These are phyloP conservation scores for Ustilago xerochloae DNA, from an alignment of 1,284 basidiomycete genomes.

Conservation along the genomic window DNA sequence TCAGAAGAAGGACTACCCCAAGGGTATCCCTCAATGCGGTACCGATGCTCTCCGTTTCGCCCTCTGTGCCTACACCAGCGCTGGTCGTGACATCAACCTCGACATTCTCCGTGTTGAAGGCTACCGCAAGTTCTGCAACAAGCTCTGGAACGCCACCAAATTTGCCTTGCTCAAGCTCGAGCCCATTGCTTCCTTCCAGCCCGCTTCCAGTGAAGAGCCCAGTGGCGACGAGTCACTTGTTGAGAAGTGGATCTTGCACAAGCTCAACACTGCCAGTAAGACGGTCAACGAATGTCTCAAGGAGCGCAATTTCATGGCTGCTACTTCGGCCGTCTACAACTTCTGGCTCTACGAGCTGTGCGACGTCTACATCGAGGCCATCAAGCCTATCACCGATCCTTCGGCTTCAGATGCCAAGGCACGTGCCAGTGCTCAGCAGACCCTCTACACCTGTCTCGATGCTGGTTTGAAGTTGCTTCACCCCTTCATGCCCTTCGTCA, in stretches of 20 bases:
- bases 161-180: constrained; percentile 75
- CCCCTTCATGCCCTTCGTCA: constrained; percentile 99
- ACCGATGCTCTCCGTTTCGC: constrained; percentile 96
- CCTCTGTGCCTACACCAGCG: constrained; percentile 88
- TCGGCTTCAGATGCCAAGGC: constrained; percentile 77
- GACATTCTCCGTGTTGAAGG: constrained; percentile 98
- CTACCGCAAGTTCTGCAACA: constrained; percentile 98
- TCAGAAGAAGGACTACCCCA: constrained; percentile 99
- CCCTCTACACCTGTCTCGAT: constrained; percentile 93
- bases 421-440: constrained; percentile 89
- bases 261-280: constrained; percentile 83
- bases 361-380: constrained; percentile 93
- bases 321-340: constrained; percentile 85
- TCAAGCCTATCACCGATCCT: constrained; percentile 82
- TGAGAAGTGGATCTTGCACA: constrained; percentile 95
- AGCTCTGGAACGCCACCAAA: constrained; percentile 99
- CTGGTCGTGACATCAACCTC: constrained; percentile 73
- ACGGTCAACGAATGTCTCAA: constrained; percentile 82
- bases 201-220: constrained; percentile 72
- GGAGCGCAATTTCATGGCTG: constrained; percentile 90
- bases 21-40: constrained; percentile 98
- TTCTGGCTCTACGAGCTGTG: constrained; percentile 99
- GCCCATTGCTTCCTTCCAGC: constrained; percentile 59
- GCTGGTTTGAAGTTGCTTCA: constrained; percentile 88
- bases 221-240: constrained; percentile 90